Evolutionary conservation across 2,329 filamentous ascomycete species (phyloP), one percentile per base, ranked within the genome.

Genomic region (Colletotrichum echinochloae): DNA sequence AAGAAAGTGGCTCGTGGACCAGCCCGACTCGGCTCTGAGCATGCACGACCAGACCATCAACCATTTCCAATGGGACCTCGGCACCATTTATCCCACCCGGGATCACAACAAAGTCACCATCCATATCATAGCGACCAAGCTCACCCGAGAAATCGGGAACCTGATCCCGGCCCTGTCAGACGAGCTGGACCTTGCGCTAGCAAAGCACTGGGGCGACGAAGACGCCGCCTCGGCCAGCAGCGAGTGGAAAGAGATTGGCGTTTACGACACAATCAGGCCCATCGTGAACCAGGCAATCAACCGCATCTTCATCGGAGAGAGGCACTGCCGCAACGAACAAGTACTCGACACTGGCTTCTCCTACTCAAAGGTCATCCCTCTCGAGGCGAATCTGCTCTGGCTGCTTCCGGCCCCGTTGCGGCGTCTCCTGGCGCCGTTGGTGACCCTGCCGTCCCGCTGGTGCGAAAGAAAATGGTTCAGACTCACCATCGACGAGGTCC

Each of bases 331-430:
- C 14, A 41, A 62, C 23, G 46, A 52, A 62, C 33, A 62, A 35
- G 46, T 62, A 9, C 60, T 62, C 11, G 48, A 62, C 12, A 62
- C 60, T 11, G 60, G 60, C 60, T 62, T 62, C 60, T 52, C 35
- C 1, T 62, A 62, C 5, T n/a, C 60, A 39, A 62, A 62, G 20
- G 33, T 62, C 46, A 62, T 62, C 16, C 60, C 60, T n/a, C 60
- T 62, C 60, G 60, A 62, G 60, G 60, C 60, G 9, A 62, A 62
- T 11, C 18, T 62, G 60, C 60, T 62, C 46, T 62, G 60, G 60
- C 48, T 62, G 60, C 60, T 62, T n/a, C 60, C 60, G 23, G 20
- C 33, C 46, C 60, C 60, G 46, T 23, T 62, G 60, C 46, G 60
- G 14, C 46, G 60, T 39, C 33, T 62, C 18, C 46, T 62, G 46